Base-by-base conservation (phyloP, 140 eudicot genomes). In the Stevia rebaudiana region DNA sequence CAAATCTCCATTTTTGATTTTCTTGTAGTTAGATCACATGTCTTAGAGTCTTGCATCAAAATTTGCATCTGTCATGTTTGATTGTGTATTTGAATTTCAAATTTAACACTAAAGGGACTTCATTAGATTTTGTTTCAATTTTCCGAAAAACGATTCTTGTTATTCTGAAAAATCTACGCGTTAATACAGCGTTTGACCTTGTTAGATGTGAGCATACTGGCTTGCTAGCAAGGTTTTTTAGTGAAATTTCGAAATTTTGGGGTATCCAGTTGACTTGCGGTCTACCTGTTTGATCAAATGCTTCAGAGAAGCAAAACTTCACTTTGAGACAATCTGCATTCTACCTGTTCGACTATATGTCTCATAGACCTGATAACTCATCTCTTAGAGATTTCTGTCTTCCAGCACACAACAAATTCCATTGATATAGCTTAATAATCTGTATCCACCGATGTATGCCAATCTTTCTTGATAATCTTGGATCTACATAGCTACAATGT, bases 401-500 rank as follows among this genome's bases (percentile, higher is more conserved):
- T n/a, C n/a, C 33, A 28, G 33, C 33, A 28, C 33, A 4, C 33
- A 28, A 33, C 62, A 23, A 3, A 2, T 67, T 51, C 40, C 67
- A 16, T 40, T 48, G 33, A 37, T 37, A 49, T 61, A 5, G 30
- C 15, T 61, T 69, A 40, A 63, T 41, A n/a, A 33, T 43, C 23
- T 42, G 51, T 9, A 43, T 33, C n/a, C 1, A n/a, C 16, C n/a
- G 30, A 9, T 41, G 51, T 53, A 52, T 19, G 21, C 41, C 48
- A n/a, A 52, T 43, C 39, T 57, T 64, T 60, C 36, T 44, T 54
- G 63, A 61, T 39, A 6, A 18, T 2, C 49, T 22, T 56, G 35
- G 3, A 40, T 16, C 36, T 60, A 70, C 22, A 24, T 73, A 71
- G 31, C 46, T 21, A 18, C 68, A 71, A 89, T 85, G 95, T 86